Evolutionary conservation across 768 basidiomycete species (phyloP).

Genomic region (Mycena haematopus): DNA sequence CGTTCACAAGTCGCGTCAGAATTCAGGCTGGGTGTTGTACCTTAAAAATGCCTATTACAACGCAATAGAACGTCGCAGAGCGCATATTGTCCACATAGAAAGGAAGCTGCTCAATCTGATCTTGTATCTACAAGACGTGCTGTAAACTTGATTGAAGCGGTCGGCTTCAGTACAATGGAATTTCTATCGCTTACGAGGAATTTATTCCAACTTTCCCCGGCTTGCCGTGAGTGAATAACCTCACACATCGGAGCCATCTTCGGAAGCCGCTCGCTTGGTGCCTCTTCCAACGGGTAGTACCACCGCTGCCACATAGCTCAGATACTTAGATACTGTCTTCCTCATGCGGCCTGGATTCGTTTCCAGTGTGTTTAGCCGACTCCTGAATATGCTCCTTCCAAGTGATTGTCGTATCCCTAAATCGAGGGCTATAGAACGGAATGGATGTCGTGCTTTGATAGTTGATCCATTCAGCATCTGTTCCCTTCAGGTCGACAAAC

Average conservation of each 20-base stretch:
- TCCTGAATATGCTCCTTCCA: conserved; percentile 10
- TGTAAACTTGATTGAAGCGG: too few relatives aligned
- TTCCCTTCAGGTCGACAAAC: conserved; percentile 14
- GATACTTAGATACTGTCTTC: conserved; percentile 19
- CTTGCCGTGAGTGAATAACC: too few relatives aligned
- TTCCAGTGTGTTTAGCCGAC: conserved; percentile 8
- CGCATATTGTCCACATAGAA: too few relatives aligned
- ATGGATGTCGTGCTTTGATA: not conserved
- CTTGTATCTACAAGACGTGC: too few relatives aligned
- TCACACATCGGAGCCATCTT: not conserved
- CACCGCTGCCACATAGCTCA: conserved; percentile 19
- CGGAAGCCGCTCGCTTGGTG: conserved; percentile 9
- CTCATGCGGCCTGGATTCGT: conserved; percentile 12
- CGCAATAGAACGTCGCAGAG: too few relatives aligned
- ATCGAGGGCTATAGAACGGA: conserved; percentile 7
- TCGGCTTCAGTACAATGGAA: too few relatives aligned
- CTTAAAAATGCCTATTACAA: too few relatives aligned
- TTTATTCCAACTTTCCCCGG: too few relatives aligned
- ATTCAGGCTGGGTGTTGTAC: too few relatives aligned
- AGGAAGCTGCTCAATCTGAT: too few relatives aligned
- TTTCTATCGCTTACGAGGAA: too few relatives aligned
- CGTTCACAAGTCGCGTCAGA: too few relatives aligned
- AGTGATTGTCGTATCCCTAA: not conserved
- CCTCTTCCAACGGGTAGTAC: conserved; percentile 6
- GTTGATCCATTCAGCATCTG: conserved; percentile 19